Percentiles rank a stretch among this genome's conserved stretches.
These are phyloP conservation scores for Zymoseptoria passerinii DNA, from an alignment of 2,329 filamentous ascomycete species.

Conservation along the genomic window DNA sequence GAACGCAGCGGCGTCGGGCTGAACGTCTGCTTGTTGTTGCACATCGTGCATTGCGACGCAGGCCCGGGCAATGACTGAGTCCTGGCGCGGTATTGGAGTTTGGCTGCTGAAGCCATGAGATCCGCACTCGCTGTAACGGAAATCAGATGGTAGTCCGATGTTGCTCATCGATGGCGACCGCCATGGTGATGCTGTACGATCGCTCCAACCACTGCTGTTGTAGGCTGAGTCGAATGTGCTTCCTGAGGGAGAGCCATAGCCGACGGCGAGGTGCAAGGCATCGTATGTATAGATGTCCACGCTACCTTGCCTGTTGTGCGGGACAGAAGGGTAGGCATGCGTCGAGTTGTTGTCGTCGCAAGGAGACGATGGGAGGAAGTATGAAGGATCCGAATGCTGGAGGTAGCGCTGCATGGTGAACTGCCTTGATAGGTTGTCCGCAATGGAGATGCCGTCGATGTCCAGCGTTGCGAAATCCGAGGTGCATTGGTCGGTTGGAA, in stretches of 20 bases:
- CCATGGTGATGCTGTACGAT: constrained; percentile 3
- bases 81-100: background rate
- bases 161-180: background rate
- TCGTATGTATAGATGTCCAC: background rate
- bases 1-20: constrained; percentile 5
- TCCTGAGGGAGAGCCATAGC: constrained; percentile 4
- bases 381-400: constrained; percentile 1
- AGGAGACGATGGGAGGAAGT: background rate
- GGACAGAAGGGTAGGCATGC: background rate
- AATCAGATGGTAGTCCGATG: background rate
- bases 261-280: background rate
- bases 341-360: background rate
- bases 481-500: background rate
- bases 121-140: background rate
- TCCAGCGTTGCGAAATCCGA: background rate
- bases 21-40: constrained; percentile 16
- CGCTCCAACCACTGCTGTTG: constrained; percentile 4
- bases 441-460: background rate
- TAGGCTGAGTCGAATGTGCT: constrained; percentile 5
- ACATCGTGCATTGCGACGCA: constrained; percentile 21
- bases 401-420: constrained; percentile 3
- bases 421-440: background rate
- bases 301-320: background rate
- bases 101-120: constrained; percentile 3
- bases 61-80: background rate